These are phyloP conservation scores for Mucor mucedo DNA, from an alignment of 371 early-diverging fungal species.

Conservation along the genomic window DNA sequence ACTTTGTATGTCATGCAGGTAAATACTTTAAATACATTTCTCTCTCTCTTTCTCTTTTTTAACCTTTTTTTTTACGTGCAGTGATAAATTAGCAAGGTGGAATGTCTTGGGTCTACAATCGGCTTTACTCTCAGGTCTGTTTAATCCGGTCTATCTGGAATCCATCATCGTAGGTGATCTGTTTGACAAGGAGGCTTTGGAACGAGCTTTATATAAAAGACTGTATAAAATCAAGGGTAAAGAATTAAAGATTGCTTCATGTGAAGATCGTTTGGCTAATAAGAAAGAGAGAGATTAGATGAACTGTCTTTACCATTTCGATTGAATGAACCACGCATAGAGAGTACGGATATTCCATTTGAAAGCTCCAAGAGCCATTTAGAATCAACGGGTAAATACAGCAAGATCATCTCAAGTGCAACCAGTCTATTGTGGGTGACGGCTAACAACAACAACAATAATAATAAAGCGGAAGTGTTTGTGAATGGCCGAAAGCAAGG, in stretches of 20 bases:
- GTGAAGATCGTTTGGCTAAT: not conserved
- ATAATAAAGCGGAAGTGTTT: constrained; percentile 53
- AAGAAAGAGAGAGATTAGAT: not conserved
- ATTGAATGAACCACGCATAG: constrained; percentile 36
- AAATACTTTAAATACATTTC: not conserved
- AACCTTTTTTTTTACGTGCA: constrained; percentile 20
- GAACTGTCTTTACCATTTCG: constrained; percentile 17
- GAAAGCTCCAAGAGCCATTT: constrained; percentile 54
- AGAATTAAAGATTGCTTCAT: not conserved
- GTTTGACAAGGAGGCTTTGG: constrained; percentile 61
- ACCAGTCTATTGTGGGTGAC: constrained; percentile 61
- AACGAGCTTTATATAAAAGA: constrained; percentile 70
- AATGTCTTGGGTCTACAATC: constrained; percentile 79
- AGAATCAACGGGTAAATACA: constrained; percentile 10
- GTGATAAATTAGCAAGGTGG: constrained; percentile 91
- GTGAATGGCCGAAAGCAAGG: constrained; percentile 65
- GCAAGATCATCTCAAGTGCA: constrained; percentile 3
- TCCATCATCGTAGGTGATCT: constrained; percentile 71
- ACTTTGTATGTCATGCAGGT: constrained; percentile 85
- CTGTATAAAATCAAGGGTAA: constrained; percentile 34
- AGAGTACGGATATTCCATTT: constrained; percentile 42
- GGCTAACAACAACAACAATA: constrained; percentile 39
- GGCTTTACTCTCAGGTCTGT: constrained; percentile 59
- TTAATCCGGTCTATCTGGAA: constrained; percentile 72
- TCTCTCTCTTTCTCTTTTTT: not conserved